These are phyloP conservation scores for Hanseniaspora thailandica DNA, from an alignment of 805 yeast species.

Conservation along the genomic window DNA sequence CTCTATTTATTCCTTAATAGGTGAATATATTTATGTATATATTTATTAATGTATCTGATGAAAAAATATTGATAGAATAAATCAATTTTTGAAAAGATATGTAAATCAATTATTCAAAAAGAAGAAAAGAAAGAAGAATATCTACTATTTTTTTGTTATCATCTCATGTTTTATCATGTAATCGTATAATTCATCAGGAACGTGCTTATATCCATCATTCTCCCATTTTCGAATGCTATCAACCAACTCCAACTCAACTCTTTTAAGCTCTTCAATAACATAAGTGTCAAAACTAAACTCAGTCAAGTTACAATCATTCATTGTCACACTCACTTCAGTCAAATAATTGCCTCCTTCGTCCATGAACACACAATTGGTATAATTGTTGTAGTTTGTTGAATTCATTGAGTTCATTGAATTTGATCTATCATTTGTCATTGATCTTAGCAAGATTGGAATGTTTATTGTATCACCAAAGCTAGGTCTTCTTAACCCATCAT, in stretches of 20 bases:
- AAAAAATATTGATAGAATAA: neutral
- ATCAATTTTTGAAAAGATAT: neutral
- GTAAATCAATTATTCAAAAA: neutral
- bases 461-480: neutral
- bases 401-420: neutral
- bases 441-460: neutral
- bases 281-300: slow-evolving; percentile 9
- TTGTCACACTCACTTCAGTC: neutral
- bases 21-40: slow-evolving; percentile 6
- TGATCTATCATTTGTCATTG: neutral
- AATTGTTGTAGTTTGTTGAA: neutral
- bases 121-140: neutral
- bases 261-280: slow-evolving; percentile 12
- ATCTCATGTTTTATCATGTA: slow-evolving; percentile 3
- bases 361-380: neutral
- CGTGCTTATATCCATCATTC: slow-evolving; percentile 22
- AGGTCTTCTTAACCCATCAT: neutral
- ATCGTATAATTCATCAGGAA: slow-evolving; percentile 30
- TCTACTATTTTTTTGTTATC: too few relatives aligned
- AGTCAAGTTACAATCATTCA: slow-evolving; percentile 3
- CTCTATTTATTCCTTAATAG: slow-evolving; percentile 1
- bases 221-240: slow-evolving; percentile 24
- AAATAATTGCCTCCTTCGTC: slow-evolving; percentile 8
- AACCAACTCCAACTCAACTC: slow-evolving; percentile 16
- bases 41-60: neutral